These are phyloP conservation scores for Cytospora schulzeri DNA, from an alignment of 2,329 filamentous ascomycete genomes.

Conservation along the genomic window DNA sequence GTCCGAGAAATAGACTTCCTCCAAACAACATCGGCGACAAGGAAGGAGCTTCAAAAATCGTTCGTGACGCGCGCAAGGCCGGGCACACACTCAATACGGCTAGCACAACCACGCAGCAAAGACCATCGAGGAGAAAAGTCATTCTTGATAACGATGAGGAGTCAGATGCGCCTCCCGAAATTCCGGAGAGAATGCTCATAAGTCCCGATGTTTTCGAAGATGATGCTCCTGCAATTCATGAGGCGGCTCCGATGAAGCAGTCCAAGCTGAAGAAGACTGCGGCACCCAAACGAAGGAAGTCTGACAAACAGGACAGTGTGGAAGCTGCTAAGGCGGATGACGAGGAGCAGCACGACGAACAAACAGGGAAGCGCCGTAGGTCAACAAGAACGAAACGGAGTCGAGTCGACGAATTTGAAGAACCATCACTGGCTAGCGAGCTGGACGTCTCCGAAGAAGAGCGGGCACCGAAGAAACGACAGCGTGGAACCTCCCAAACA, in stretches of 20 bases:
- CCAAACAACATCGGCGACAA: not conserved
- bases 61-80: not conserved
- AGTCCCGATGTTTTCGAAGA: not conserved
- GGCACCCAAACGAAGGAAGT: not conserved
- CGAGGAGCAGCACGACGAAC: not conserved
- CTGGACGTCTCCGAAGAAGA: slow-evolving; percentile 28
- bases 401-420: not conserved
- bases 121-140: slow-evolving; percentile 5
- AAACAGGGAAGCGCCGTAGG: slow-evolving; percentile 4
- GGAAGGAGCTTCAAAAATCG: too few relatives aligned
- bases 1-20: not conserved
- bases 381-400: slow-evolving; percentile 4
- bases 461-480: slow-evolving; percentile 13
- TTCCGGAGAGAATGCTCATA: not conserved
- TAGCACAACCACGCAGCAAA: not conserved
- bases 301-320: not conserved
- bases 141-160: slow-evolving; percentile 22
- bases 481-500: not conserved
- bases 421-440: slow-evolving; percentile 6
- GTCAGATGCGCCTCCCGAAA: not conserved
- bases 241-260: slow-evolving; percentile 5
- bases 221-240: not conserved
- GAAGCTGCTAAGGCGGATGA: not conserved
- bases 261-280: slow-evolving; percentile 1
- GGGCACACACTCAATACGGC: not conserved